A percentile compares a stretch with the other conserved stretches of the same genome.
phyloP scores from a whole-genome alignment of 495 filamentous ascomycete genomes.

The Lineolata rhizophorae region DNA sequence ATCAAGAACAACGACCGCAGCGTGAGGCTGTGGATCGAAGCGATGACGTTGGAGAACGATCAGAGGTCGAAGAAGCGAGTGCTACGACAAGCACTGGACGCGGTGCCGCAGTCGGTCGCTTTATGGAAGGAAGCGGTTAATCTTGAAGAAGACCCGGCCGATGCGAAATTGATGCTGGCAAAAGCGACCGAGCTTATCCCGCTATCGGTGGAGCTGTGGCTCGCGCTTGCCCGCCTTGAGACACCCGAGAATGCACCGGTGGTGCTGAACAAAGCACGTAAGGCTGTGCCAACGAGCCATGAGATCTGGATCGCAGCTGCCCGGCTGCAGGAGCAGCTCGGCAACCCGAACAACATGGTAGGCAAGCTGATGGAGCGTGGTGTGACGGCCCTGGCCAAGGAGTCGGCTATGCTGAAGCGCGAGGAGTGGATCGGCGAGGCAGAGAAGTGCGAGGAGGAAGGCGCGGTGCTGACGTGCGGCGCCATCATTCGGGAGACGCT shows the following conservation, averaged over 20 bases:
- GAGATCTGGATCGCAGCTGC: conserved; percentile 94
- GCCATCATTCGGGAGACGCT: conserved; percentile 84
- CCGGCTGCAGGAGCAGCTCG: conserved; percentile 79
- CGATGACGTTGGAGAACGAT: conserved; percentile 79
- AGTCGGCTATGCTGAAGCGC: conserved; percentile 86
- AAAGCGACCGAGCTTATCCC: conserved; percentile 92
- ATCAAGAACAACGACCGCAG: conserved; percentile 80
- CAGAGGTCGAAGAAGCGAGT: conserved; percentile 70
- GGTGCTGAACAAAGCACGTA: conserved; percentile 86
- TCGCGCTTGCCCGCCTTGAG: conserved; percentile 77
- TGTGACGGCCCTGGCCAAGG: conserved; percentile 68
- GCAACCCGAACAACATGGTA: conserved; percentile 42
- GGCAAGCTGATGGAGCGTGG: conserved; percentile 81
- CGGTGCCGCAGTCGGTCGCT: conserved; percentile 74
- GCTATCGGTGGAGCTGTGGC: conserved; percentile 79
- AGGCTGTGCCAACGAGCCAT: conserved; percentile 73
- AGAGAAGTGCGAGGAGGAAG: conserved; percentile 85
- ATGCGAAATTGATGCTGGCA: conserved; percentile 68
- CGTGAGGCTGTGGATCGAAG: conserved; percentile 77
- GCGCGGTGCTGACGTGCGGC: conserved; percentile 62
- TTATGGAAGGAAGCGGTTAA: conserved; percentile 98
- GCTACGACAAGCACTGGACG: conserved; percentile 65
- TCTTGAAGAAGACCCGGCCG: conserved; percentile 67
- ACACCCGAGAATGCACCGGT: conserved; percentile 75
- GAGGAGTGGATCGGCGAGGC: conserved; percentile 95